phyloP scores from a whole-genome alignment of 2,329 filamentous ascomycete species.

The Penicillium sclerotigenum region DNA sequence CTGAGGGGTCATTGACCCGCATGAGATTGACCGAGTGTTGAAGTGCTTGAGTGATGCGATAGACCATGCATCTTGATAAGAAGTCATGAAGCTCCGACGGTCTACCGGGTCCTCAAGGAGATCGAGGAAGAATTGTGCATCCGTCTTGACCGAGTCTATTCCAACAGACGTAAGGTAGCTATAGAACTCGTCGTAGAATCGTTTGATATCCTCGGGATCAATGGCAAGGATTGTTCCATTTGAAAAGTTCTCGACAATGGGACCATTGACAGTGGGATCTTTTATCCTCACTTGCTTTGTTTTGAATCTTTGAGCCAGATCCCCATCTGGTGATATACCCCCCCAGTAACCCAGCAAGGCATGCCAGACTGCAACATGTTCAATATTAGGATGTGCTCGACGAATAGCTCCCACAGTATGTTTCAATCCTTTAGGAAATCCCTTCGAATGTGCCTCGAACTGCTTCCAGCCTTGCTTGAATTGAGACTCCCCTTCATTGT shows the following conservation, averaged over 20 bases:
- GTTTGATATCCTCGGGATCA: conserved; percentile 67
- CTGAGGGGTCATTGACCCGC: conserved; percentile 89
- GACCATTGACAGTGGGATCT: conserved; percentile 52
- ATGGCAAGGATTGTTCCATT: conserved; percentile 66
- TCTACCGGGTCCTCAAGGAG: conserved; percentile 65
- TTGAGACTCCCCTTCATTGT: conserved; percentile 53
- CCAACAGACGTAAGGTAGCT: conserved; percentile 69
- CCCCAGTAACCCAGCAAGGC: conserved; percentile 88
- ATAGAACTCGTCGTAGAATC: conserved; percentile 91
- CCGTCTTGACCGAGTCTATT: conserved; percentile 86
- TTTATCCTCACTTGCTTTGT: conserved; percentile 60
- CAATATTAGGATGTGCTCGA: conserved; percentile 65
- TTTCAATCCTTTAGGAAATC: conserved; percentile 78
- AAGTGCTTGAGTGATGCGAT: conserved; percentile 76
- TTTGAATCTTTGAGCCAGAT: conserved; percentile 74
- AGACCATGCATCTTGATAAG: conserved; percentile 85
- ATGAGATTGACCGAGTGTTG: conserved; percentile 73
- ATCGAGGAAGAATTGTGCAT: conserved; percentile 88
- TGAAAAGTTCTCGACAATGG: conserved; percentile 24
- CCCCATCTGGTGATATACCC: conserved; percentile 71
- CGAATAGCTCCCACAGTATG: conserved; percentile 68
- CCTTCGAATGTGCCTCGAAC: conserved; percentile 78
- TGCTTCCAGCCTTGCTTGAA: conserved; percentile 63
- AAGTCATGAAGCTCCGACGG: conserved; percentile 66
- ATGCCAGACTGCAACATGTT: conserved; percentile 92